Evolutionary conservation across 2,329 filamentous ascomycete genomes (phyloP), one percentile per base, ranked within the genome.

Genomic region (Aspergillus sp.): DNA sequence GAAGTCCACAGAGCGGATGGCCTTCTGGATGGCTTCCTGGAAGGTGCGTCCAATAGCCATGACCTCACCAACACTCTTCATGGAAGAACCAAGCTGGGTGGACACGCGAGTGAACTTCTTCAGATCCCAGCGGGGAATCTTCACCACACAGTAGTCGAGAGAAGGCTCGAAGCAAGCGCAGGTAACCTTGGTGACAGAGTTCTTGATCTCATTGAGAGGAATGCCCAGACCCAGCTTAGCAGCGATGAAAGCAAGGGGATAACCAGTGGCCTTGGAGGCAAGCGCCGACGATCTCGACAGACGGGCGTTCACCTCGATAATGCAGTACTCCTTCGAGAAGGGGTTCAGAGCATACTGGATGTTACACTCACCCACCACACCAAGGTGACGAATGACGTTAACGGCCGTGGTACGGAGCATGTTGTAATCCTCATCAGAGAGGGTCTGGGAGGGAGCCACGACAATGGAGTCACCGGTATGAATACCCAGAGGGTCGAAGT

Each of bases 61-160:
- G 60, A 99, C 94, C 72, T 99, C 94, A 67, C 94, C 94, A 49
- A 99, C 92, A 82, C 90, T 96, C 86, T 97, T 99, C 94, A 99
- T 99, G 11, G 93, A 96, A 3, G 94, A 97, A 26, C 92, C 93
- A 20, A 99, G 87, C 68, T 95, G 88, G 1, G 92, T 97, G 3
- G 93, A 97, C 19, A 97, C 94, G 60, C 94, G 86, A 24, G 90
- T 95, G 75, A 99, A 99, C 77, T 99, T 99, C 81, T 97, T 97
- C 67, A 99, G 76, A 76, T 99, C 94, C 94, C 94, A 99, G 63
- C 94, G 84, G 44, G 94, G 94, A 79, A 99, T 97, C 83, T 99
- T 99, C 63, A 97, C 93, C 16, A 97, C 94, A 48, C 95, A 90
- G 70, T 99, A 99, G 73, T 99, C 94, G 13, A 99, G 85, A 13